Evolutionary conservation across 805 yeast species (phyloP), one percentile per base, ranked within the genome.

Genomic region (Blastobotrys chiropterorum): DNA sequence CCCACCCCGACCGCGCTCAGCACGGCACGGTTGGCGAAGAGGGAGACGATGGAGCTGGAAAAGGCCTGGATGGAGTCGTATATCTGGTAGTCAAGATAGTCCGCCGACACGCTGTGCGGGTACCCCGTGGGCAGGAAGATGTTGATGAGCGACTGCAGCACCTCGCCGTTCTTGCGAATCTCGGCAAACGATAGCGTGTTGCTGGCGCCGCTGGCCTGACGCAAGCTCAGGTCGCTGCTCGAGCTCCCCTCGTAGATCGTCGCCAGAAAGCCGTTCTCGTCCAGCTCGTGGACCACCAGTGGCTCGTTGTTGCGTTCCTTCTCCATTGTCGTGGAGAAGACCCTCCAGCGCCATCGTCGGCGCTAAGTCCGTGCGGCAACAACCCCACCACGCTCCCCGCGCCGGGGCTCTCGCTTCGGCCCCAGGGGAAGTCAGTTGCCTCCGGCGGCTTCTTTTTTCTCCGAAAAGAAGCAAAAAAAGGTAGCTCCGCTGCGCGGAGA

Each of bases 51-150:
- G 5, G 71, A 62, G 46, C 61, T 53, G 14, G 68, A 62, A 50
- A 67, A 67, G 13, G 72, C 72, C 54, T 67, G 72, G 31, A 68
- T 52, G 19, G 72, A 67, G 55, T 67, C 72, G 50, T 56, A 67
- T n/a, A 65, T 62, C 56, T 67, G 72, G 49, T 67, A 67, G 44
- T 62, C 61, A 17, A 62, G 53, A 47, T 67, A 67, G 48, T 67
- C 72, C 1, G 62, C 31, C 8, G 55, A 52, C 30, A 67, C 72
- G 40, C 67, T 58, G 41, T 62, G 57, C 8, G 72, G 72, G 49
- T 65, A 67, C 13, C 72, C 72, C 3, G 70, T 64, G 17, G 72
- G 72, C 46, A 67, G 56, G 51, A 67, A 67, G 40, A 68, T 62
- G 40, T 62, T 56, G 15, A 66, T 55, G 13, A 66, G 52, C 30